Evolutionary conservation across 176 grass and related monocot genomes (phyloP), one percentile per base, ranked within the genome.

Genomic region (Aegilops sharonensis): DNA sequence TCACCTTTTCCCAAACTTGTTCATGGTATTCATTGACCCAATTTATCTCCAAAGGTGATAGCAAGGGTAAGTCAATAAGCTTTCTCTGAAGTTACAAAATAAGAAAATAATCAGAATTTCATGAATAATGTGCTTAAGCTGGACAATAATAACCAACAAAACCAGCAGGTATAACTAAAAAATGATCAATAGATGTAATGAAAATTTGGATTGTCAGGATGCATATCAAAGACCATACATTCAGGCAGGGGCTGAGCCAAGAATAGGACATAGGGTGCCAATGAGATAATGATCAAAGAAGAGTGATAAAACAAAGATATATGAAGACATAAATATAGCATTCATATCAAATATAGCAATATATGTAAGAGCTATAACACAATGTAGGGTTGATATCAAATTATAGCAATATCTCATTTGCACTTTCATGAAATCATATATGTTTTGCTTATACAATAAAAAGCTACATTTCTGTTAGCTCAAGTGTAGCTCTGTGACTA

Each of bases 1-100:
- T 82, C 63, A 98, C 96, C 93, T 95, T 98, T 84, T 95, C 78
- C 96, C 92, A 94, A 64, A 98, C 93, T 85, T 92, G 47, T 21
- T 74, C 77, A 56, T 98, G 93, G 85, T 98, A 95, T 18, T 91
- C 76, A 62, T 98, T 95, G 15, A 98, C 45, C 93, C 96, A 98
- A 65, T 87, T 91, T 35, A 95, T 92, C 85, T 98, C 93, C 72
- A 15, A 82, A 59, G 64, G 66, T 81, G 96, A 98, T 35, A 98
- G 79, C 64, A 98, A 86, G 78, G 90, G 88, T 5, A 60, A 30
- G 20, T 94, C 88, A 82, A 98, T 81, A 78, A 98, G 88, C 81
- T 95, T 98, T 73, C 68, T 92, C 93, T 95, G 67, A 82, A 88
- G 32, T 69, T 80, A 47, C 11, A 77, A 76, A 77, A 66, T n/a